phyloP scores from a whole-genome alignment of 2,329 filamentous ascomycete genomes.

The Dendrostoma leiphaemia region DNA sequence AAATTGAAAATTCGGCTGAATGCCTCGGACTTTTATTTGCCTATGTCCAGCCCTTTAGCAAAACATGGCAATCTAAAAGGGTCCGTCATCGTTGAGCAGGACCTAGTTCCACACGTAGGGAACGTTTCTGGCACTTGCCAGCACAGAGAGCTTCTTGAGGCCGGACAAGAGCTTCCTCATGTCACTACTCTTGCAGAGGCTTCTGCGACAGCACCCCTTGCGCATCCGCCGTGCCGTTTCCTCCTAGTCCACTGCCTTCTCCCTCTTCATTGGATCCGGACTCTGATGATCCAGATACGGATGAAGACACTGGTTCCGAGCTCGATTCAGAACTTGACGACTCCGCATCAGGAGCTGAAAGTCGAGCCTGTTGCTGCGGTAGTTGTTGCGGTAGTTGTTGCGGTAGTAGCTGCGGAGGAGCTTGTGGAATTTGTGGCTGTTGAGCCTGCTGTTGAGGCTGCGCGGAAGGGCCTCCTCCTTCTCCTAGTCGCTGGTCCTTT shows the following conservation, averaged over 20 bases:
- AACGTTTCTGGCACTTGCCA: neutral
- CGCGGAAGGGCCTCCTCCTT: neutral
- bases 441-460: neutral
- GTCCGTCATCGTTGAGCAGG: neutral
- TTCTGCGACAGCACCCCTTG: neutral
- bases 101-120: neutral
- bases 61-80: slow-evolving; percentile 7
- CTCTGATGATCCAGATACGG: neutral
- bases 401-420: neutral
- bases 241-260: neutral
- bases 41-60: slow-evolving; percentile 2
- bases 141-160: neutral
- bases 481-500: neutral
- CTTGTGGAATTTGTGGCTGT: neutral
- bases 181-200: neutral
- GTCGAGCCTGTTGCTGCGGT: slow-evolving; percentile 7
- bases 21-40: slow-evolving; percentile 14
- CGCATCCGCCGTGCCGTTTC: neutral
- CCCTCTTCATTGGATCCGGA: neutral
- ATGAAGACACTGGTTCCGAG: neutral
- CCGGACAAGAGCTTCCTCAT: neutral
- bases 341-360: slow-evolving; percentile 1
- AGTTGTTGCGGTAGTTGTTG: neutral
- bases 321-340: neutral
- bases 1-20: neutral